A percentile compares a stretch with the other conserved stretches of the same genome.
These are phyloP conservation scores for Nemania serpens DNA, from an alignment of 2,329 filamentous ascomycete species.

Conservation along the genomic window DNA sequence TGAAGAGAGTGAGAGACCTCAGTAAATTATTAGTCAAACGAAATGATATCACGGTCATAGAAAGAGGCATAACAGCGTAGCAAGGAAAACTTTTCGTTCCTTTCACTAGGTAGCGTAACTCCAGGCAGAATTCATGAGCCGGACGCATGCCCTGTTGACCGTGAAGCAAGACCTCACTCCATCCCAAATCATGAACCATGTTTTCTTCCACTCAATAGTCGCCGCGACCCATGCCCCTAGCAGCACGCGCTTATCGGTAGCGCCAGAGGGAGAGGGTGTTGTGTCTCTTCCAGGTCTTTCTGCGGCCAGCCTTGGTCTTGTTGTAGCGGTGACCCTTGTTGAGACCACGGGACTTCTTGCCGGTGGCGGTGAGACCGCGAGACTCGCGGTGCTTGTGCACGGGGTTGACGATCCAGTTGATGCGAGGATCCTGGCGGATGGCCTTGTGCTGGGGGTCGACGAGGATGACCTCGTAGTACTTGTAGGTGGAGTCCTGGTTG, in stretches of 20 bases:
- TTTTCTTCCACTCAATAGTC: conserved; percentile 28
- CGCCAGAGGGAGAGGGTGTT: conserved; percentile 99
- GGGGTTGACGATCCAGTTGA: conserved; percentile 99
- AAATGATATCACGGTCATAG: conserved; percentile 29
- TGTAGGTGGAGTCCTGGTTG: conserved; percentile 99
- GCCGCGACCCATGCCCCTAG: conserved; percentile 27
- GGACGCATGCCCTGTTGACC: conserved; percentile 39
- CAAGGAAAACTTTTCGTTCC: conserved; percentile 38
- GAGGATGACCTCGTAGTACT: conserved; percentile 99
- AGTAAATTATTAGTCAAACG: conserved; percentile 17
- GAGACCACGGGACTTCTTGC: conserved; percentile 99
- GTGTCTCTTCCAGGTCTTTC: conserved; percentile 99
- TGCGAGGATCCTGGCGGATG: conserved; percentile 97
- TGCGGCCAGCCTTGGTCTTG: conserved; percentile 95
- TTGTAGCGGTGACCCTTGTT: conserved; percentile 99
- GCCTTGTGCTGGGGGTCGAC: conserved; percentile 99
- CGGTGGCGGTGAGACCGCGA: conserved; percentile 95
- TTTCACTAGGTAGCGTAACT: conserved; percentile 42
- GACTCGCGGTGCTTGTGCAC: conserved; percentile 99
- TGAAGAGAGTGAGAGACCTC: neutral
- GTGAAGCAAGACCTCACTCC: conserved; percentile 40
- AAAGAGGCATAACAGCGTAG: conserved; percentile 28
- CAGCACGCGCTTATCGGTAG: conserved; percentile 73
- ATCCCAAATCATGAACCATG: conserved; percentile 39
- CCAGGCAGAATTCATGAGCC: conserved; percentile 42